A percentile compares a stretch with the other conserved stretches of the same genome.
Conservation (phyloP, 202 grass and related monocot species). For the Bolboschoenoplectus hybrid region DNA sequence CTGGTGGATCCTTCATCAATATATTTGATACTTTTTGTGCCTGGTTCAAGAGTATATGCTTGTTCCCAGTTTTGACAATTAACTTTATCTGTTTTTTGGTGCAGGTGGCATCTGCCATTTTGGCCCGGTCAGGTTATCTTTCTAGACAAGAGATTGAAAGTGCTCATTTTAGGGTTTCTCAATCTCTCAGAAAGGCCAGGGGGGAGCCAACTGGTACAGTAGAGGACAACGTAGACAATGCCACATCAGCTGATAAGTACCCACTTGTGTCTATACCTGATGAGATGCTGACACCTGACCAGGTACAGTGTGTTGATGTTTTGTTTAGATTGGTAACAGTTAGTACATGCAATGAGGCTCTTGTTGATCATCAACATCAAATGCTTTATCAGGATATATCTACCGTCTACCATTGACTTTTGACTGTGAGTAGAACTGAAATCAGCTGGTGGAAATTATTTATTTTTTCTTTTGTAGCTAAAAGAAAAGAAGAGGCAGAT, state of each 20-base stretch:
- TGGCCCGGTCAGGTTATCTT: slow-evolving; percentile 57
- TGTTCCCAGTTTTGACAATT: not conserved
- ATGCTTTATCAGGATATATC: slow-evolving; percentile 10
- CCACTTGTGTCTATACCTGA: slow-evolving; percentile 80
- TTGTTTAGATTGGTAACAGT: slow-evolving; percentile 17
- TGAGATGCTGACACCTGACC: slow-evolving; percentile 79
- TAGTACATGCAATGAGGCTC: slow-evolving; percentile 31
- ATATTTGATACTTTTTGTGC: not conserved
- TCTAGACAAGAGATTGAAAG: slow-evolving; percentile 93
- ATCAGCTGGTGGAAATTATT: slow-evolving; percentile 32
- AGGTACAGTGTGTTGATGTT: slow-evolving; percentile 48
- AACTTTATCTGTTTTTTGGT: slow-evolving; percentile 2
- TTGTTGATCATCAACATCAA: slow-evolving; percentile 21
- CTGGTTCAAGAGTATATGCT: not conserved
- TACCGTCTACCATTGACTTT: slow-evolving; percentile 15
- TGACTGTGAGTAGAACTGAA: slow-evolving; percentile 17
- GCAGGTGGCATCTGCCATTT: slow-evolving; percentile 50
- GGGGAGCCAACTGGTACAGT: slow-evolving; percentile 67
- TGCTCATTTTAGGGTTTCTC: slow-evolving; percentile 58
- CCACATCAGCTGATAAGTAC: slow-evolving; percentile 69
- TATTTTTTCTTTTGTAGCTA: slow-evolving; percentile 53
- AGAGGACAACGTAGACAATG: slow-evolving; percentile 58
- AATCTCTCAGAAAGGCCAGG: slow-evolving; percentile 87
- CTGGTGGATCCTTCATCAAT: not conserved
- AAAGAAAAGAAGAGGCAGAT: slow-evolving; percentile 96